Conservation (phyloP, 2,329 filamentous ascomycete genomes). For the Neopestalotiopsis clavispora region DNA sequence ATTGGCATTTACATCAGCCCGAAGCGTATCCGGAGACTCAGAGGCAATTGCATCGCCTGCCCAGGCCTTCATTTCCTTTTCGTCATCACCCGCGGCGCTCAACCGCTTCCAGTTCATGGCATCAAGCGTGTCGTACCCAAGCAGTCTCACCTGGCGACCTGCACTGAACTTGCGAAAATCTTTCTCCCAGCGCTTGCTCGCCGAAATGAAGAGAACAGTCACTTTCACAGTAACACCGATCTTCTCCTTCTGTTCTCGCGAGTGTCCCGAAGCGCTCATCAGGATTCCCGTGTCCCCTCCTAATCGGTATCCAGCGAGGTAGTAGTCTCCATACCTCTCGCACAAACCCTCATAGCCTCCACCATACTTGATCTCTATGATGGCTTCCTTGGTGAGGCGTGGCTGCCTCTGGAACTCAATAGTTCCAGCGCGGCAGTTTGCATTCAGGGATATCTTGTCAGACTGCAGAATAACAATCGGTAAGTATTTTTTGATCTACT, state of each 20-base stretch:
- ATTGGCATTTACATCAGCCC: background rate
- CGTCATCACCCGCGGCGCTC: background rate
- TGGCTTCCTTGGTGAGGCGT: background rate
- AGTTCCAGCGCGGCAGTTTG: background rate
- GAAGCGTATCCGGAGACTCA: background rate
- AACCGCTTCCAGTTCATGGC: background rate
- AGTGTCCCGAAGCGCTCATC: background rate
- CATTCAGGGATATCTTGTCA: background rate
- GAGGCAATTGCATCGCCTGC: background rate
- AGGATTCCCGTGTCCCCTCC: background rate
- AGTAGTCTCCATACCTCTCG: background rate
- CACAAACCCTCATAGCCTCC: background rate
- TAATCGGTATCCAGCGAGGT: background rate
- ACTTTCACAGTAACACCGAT: background rate
- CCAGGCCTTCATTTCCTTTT: background rate
- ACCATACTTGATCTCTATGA: background rate
- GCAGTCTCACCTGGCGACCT: background rate
- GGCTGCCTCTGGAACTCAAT: background rate
- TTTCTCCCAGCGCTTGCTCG: background rate
- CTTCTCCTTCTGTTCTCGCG: background rate
- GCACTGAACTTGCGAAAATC: background rate
- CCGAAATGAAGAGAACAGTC: background rate
- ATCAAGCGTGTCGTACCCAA: background rate
- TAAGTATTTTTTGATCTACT: background rate
- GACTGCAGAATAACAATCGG: background rate